Evolutionary conservation across 2,329 filamentous ascomycete genomes (phyloP).

Genomic region (Ustulina deusta): DNA sequence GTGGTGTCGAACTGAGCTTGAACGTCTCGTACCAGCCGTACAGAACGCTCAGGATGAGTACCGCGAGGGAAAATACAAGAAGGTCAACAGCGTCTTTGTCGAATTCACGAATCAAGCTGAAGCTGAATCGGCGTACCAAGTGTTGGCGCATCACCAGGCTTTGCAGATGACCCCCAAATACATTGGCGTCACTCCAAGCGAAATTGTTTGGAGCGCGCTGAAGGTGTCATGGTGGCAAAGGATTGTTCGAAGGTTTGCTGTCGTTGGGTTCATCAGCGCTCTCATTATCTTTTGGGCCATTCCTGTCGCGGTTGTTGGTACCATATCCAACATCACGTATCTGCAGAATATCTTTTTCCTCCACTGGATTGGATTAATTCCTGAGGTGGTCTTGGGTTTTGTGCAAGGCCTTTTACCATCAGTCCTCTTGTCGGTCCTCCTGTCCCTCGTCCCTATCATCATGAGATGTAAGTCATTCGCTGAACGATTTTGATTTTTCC

Average conservation of each 20-base stretch:
- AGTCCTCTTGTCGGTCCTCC: constrained; percentile 81
- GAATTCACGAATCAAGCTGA: constrained; percentile 87
- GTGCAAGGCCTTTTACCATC: constrained; percentile 87
- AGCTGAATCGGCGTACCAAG: constrained; percentile 88
- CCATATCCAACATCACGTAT: constrained; percentile 84
- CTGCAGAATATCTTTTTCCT: constrained; percentile 76
- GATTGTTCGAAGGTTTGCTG: constrained; percentile 76
- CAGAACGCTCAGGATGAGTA: constrained; percentile 76
- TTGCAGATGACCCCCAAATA: constrained; percentile 88
- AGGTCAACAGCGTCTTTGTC: constrained; percentile 85
- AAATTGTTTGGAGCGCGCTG: constrained; percentile 90
- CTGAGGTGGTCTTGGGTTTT: constrained; percentile 78
- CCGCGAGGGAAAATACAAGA: constrained; percentile 71
- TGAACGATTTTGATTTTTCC: neutral
- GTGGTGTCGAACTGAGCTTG: constrained; percentile 84
- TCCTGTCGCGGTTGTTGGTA: constrained; percentile 81
- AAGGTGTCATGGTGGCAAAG: constrained; percentile 88
- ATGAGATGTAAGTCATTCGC: constrained; percentile 72
- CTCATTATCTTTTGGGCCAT: constrained; percentile 89
- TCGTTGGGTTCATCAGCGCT: constrained; percentile 77
- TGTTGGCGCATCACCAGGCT: constrained; percentile 86
- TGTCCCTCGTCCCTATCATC: constrained; percentile 86
- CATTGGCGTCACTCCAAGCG: constrained; percentile 82
- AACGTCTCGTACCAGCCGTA: constrained; percentile 78
- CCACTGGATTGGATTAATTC: constrained; percentile 77